These are phyloP conservation scores for Suhomyces yuchorum DNA, from an alignment of 1,139 yeast species.

Conservation along the genomic window DNA sequence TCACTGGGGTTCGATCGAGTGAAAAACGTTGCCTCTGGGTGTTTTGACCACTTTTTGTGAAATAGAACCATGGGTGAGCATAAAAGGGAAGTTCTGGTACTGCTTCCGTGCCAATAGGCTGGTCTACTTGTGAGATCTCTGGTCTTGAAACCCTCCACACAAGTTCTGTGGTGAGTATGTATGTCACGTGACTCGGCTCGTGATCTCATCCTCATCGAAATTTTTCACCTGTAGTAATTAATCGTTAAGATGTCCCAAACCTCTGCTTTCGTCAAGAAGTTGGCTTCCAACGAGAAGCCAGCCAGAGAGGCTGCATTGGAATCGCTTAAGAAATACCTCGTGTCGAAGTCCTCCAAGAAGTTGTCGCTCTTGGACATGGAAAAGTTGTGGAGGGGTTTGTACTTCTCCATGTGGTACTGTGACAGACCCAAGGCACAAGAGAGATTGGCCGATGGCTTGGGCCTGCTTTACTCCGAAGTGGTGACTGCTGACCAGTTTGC, in stretches of 20 bases:
- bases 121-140: too few relatives aligned
- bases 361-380: slow-evolving; percentile 57
- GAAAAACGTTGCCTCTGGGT: too few relatives aligned
- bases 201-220: slow-evolving; percentile 9
- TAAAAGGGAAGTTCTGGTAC: too few relatives aligned
- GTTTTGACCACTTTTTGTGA: too few relatives aligned
- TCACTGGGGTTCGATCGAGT: too few relatives aligned
- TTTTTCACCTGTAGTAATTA: slow-evolving; percentile 5
- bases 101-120: too few relatives aligned
- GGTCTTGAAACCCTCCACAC: too few relatives aligned
- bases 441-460: slow-evolving; percentile 72
- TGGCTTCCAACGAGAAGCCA: slow-evolving; percentile 79
- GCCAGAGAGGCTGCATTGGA: slow-evolving; percentile 77
- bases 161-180: too few relatives aligned
- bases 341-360: slow-evolving; percentile 33
- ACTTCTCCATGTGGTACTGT: slow-evolving; percentile 93
- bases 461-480: slow-evolving; percentile 55
- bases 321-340: slow-evolving; percentile 61
- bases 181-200: too few relatives aligned
- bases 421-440: slow-evolving; percentile 94
- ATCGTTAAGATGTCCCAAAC: slow-evolving; percentile 28
- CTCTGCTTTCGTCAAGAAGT: slow-evolving; percentile 65
- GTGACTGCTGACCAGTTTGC: slow-evolving; percentile 45
- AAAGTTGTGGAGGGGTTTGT: slow-evolving; percentile 92
- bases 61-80: too few relatives aligned